Evolutionary conservation across 768 basidiomycete genomes (phyloP), one percentile per base, ranked within the genome.

Genomic region (Suillus tomentosus): DNA sequence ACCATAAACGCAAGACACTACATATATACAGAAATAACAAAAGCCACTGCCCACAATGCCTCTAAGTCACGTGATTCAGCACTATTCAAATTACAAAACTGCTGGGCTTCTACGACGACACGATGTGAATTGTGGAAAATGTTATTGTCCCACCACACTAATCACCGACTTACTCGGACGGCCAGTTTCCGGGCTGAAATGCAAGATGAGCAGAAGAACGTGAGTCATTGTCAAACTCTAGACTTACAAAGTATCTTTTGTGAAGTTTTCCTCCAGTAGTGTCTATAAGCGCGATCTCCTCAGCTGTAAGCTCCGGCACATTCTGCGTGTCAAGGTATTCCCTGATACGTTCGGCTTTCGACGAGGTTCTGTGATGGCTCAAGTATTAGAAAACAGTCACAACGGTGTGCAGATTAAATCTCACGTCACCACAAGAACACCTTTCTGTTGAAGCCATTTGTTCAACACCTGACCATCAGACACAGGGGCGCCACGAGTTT

Each of bases 271-370:
- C 63, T 34, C 76, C 75, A n/a, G 70, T 65, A 19, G 54, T 62
- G 2, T 76, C 75, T 24, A 76, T 65, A 13, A 71, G 66, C 0
- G 60, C 58, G 2, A 75, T 53, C 57, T 77, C 76, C 37, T 68
- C 71, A 13, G 34, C 11, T 2, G 68, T 75, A 47, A 76, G 71
- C 11, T 73, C 66, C 1, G 75, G 74, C 39, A 78, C 40, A 40
- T 66, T 65, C 55, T 73, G 64, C 1, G 72, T 74, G 55, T 72
- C 74, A 5, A 77, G 57, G 39, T 77, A 78, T 72, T 78, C 77
- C 59, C 62, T 71, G 63, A 78, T 63, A 57, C 73, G 74, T 57
- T 71, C 69, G 1, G 62, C 73, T 61, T 78, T 78, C 27, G 72
- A 70, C 11, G 76, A 74, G 3, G 77, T 78, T 15, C 78, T 79